Base-by-base conservation (phyloP, 345 rosid species). In the Boechera retrofracta region DNA sequence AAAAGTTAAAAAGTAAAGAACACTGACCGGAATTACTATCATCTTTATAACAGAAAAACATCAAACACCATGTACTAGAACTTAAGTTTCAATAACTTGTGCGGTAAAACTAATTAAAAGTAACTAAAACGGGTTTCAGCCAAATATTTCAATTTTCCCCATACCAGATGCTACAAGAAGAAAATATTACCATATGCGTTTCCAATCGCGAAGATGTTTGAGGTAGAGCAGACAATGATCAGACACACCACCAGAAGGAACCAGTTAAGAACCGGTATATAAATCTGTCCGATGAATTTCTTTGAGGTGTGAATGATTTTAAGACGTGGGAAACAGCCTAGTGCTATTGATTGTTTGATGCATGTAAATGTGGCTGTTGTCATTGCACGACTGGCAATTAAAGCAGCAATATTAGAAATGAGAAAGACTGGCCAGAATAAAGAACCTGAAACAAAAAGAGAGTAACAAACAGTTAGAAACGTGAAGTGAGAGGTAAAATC, bases 231-330 rank as follows among this genome's bases (percentile, higher is more conserved):
- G 83, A 95, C 90, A 35, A 92, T 77, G 78, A 88, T 82, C 86
- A 92, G 74, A 81, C 96, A 89, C 73, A 85, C 87, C 55, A 76
- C 98, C 85, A 95, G 86, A 84, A 95, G 81, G 84, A 86, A 95
- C 99, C 99, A 95, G 83, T 95, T 95, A 48, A 95, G 77, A 75
- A 93, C 98, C 6, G 99, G 99, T 84, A 95, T 95, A 80, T 92
- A 95, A 39, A 95, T 92, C 85, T 95, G 99, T 48, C 99, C 99
- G 87, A 95, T 91, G 84, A 95, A 95, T 73, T 95, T 95, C 71
- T 96, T 89, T 56, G 99, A 95, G n/a, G 99, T 95, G 77, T 95
- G 99, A 73, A 95, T 82, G 72, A 95, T 89, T 87, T 95, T 95
- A 60, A 95, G 96, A 57, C 98, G 97, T 15, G 99, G 99, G 83